These are phyloP conservation scores for Dactylonectria estremocensis DNA, from an alignment of 2,329 filamentous ascomycete species.

Conservation along the genomic window DNA sequence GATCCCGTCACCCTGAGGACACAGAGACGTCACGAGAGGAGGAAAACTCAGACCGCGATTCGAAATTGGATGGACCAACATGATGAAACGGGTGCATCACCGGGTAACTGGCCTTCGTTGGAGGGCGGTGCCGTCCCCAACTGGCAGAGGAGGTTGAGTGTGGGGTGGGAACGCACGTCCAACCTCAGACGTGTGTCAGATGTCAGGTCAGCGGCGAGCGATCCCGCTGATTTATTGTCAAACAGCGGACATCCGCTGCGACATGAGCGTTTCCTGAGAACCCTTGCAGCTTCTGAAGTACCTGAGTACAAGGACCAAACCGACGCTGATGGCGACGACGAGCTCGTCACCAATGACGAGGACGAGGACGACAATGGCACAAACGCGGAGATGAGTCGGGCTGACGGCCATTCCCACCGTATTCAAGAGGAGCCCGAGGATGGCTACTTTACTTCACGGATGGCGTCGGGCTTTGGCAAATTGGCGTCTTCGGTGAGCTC, in stretches of 20 bases:
- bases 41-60: constrained; percentile 85
- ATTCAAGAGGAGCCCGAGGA: constrained; percentile 58
- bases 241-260: constrained; percentile 60
- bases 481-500: constrained; percentile 54
- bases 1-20: constrained; percentile 74
- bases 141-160: constrained; percentile 69
- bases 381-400: constrained; percentile 56
- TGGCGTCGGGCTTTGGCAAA: constrained; percentile 59
- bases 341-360: constrained; percentile 87
- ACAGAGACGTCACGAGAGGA: constrained; percentile 74
- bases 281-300: constrained; percentile 52
- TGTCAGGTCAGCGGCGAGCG: constrained; percentile 72
- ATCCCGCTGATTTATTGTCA: constrained; percentile 75
- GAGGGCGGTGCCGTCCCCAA: constrained; percentile 61
- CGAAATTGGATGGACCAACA: constrained; percentile 90
- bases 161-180: constrained; percentile 64
- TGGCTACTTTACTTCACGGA: constrained; percentile 70
- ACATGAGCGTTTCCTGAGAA: constrained; percentile 54
- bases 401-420: constrained; percentile 45
- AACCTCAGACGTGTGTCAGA: constrained; percentile 68
- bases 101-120: constrained; percentile 65
- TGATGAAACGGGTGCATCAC: constrained; percentile 64
- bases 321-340: constrained; percentile 91
- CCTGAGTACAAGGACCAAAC: constrained; percentile 74
- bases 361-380: constrained; percentile 71